Conservation (phyloP, 2,329 filamentous ascomycete genomes). For the Beauveria sp. region DNA sequence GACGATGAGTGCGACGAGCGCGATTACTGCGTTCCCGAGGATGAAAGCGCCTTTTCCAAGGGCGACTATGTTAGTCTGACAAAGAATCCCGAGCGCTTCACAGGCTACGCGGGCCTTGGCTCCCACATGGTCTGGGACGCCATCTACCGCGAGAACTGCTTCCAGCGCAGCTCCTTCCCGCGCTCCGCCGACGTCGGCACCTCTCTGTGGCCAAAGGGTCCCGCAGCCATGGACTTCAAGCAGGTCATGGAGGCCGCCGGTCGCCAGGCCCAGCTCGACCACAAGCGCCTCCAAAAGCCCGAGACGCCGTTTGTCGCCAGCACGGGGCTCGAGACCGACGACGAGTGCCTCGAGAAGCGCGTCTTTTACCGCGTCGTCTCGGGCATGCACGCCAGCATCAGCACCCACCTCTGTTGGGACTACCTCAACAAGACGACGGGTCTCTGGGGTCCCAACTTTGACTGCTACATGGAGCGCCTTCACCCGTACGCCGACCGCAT, state of each 20-base stretch:
- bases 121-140: constrained; percentile 91
- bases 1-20: constrained; percentile 95
- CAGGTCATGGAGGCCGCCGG: constrained; percentile 53
- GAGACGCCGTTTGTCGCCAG: constrained; percentile 53
- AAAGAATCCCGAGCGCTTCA: constrained; percentile 92
- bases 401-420: constrained; percentile 90
- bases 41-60: constrained; percentile 77
- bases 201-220: constrained; percentile 34
- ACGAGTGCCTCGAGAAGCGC: constrained; percentile 96
- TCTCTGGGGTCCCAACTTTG: constrained; percentile 81
- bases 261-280: constrained; percentile 53
- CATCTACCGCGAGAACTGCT: constrained; percentile 96
- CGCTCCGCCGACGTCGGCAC: constrained; percentile 47
- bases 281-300: constrained; percentile 35
- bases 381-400: constrained; percentile 97
- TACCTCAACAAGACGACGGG: constrained; percentile 94
- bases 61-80: constrained; percentile 94
- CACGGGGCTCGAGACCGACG: constrained; percentile 67
- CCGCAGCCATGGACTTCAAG: constrained; percentile 53
- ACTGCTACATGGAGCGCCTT: constrained; percentile 82
- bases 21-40: constrained; percentile 94
- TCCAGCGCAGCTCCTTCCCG: constrained; percentile 61
- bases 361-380: constrained; percentile 94
- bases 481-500: constrained; percentile 82
- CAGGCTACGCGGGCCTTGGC: constrained; percentile 80